Evolutionary conservation across 441 rosid genomes (phyloP).

Genomic region (Croton setiger): DNA sequence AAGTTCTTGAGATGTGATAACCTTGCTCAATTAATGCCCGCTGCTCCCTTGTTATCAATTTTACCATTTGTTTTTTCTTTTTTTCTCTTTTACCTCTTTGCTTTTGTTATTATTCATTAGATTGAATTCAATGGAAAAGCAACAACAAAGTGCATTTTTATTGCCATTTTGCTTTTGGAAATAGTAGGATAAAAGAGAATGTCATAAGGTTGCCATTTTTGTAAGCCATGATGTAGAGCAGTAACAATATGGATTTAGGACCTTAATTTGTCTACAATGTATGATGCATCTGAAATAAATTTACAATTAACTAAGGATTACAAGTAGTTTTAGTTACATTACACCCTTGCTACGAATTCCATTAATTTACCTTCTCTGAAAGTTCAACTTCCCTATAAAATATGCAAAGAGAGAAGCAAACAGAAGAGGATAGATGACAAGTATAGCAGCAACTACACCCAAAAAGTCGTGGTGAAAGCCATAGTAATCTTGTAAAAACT

Average conservation of each 20-base stretch:
- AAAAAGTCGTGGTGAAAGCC: conserved; percentile 38
- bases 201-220: not conserved
- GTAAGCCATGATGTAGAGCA: not conserved
- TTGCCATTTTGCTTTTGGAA: not conserved
- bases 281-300: not conserved
- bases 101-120: not conserved
- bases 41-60: conserved; percentile 22
- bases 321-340: too few species aligned
- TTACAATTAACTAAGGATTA: too few species aligned
- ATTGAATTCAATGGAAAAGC: not conserved
- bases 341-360: not conserved
- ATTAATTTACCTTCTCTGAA: conserved; percentile 46
- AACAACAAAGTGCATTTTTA: not conserved
- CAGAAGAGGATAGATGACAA: conserved; percentile 40
- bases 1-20: conserved; percentile 40
- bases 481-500: conserved; percentile 47
- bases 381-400: conserved; percentile 49
- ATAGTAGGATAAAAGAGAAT: not conserved
- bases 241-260: too few species aligned
- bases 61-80: not conserved
- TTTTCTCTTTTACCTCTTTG: too few species aligned
- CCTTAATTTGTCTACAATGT: too few species aligned
- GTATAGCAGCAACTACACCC: conserved; percentile 34
- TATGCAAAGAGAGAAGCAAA: conserved; percentile 54
- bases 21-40: conserved; percentile 48